Evolutionary conservation across 73 alveolate species (phyloP).

Genomic region (Paramecium caudatum): DNA sequence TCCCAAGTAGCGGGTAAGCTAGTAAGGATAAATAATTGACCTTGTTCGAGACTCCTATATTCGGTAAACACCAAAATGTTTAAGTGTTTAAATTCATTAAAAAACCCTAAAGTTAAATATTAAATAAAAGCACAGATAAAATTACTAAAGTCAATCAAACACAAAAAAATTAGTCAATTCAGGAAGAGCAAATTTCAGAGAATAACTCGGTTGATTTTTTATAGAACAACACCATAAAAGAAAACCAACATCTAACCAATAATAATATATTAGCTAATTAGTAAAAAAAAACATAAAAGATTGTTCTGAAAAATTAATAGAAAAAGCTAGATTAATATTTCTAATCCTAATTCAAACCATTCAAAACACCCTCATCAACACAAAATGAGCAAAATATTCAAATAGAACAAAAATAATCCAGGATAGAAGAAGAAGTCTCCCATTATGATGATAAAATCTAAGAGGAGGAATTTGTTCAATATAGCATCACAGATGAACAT

Average conservation of each 20-base stretch:
- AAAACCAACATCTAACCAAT: neutral
- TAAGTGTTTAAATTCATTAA: constrained; percentile 43
- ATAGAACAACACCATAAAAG: too few species aligned
- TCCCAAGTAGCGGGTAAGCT: neutral
- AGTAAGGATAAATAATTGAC: neutral
- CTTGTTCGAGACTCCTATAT: neutral
- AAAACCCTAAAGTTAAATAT: constrained; percentile 11
- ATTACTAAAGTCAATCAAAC: neutral
- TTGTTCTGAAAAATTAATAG: neutral
- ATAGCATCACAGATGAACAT: constrained; percentile 26
- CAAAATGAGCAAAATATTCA: neutral
- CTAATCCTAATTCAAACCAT: neutral
- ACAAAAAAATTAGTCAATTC: neutral
- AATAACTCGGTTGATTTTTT: too few species aligned
- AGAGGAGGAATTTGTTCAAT: constrained; percentile 20
- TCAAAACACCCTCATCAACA: neutral
- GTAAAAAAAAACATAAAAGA: neutral
- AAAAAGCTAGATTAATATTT: neutral
- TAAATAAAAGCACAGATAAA: too few species aligned
- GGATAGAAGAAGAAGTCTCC: constrained; percentile 15
- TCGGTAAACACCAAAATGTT: constrained; percentile 1
- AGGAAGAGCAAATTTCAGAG: neutral
- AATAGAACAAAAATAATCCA: neutral
- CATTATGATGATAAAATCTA: neutral
- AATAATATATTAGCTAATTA: neutral